phyloP scores from a whole-genome alignment of 1,139 yeast species.

The Yamadazyma songkhlaensis region DNA sequence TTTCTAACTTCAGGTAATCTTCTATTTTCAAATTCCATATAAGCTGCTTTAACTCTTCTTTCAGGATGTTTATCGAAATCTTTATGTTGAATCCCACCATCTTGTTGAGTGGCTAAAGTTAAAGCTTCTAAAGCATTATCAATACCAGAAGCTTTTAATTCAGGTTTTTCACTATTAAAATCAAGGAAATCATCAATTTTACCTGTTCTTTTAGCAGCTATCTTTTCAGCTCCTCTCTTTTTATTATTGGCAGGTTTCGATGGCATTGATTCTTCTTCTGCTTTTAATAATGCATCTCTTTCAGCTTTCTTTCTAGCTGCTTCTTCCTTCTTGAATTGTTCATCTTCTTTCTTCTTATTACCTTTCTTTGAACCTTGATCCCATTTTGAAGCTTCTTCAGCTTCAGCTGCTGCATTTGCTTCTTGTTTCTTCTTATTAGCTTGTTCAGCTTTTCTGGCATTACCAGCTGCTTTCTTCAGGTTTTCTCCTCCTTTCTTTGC shows the following conservation, averaged over 20 bases:
- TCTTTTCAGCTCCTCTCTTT: slow-evolving; percentile 71
- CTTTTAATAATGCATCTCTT: slow-evolving; percentile 55
- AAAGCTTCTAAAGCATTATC: slow-evolving; percentile 80
- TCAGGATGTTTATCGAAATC: slow-evolving; percentile 87
- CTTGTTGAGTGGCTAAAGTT: slow-evolving; percentile 51
- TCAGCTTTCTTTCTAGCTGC: slow-evolving; percentile 66
- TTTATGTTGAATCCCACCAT: slow-evolving; percentile 54
- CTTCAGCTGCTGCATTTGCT: slow-evolving; percentile 44
- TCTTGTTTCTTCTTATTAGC: slow-evolving; percentile 62
- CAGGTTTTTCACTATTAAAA: slow-evolving; percentile 46
- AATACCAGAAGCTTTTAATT: slow-evolving; percentile 69
- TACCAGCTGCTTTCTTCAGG: slow-evolving; percentile 65
- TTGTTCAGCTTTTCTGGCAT: slow-evolving; percentile 67
- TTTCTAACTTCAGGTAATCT: slow-evolving; percentile 71
- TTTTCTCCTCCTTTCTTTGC: slow-evolving; percentile 63
- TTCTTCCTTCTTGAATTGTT: slow-evolving; percentile 57
- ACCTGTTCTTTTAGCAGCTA: slow-evolving; percentile 60
- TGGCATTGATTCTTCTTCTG: slow-evolving; percentile 65
- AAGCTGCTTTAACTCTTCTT: slow-evolving; percentile 83
- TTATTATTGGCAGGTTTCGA: slow-evolving; percentile 52
- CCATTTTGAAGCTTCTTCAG: slow-evolving; percentile 67
- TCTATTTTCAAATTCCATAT: slow-evolving; percentile 65
- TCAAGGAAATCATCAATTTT: slow-evolving; percentile 64
- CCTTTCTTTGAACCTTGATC: slow-evolving; percentile 69
- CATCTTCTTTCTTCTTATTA: slow-evolving; percentile 68